Conservation (phyloP, 2,329 filamentous ascomycete species). For the Bipolaris cookei region DNA sequence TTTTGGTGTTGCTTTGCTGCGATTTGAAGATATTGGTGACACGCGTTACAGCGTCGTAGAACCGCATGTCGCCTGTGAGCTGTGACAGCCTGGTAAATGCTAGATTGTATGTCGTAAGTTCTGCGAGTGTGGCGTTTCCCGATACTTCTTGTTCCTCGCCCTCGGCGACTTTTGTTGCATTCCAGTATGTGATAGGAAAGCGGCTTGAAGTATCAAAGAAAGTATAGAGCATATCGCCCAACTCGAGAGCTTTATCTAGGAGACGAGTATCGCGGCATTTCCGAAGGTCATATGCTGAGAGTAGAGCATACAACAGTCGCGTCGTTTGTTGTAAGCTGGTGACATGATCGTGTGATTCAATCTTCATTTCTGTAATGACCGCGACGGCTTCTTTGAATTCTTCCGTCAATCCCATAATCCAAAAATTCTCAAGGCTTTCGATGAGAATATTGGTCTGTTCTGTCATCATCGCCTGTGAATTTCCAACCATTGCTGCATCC, state of each 20-base stretch:
- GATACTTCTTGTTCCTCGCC: slow-evolving; percentile 45
- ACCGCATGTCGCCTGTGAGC: slow-evolving; percentile 52
- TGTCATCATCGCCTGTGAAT: background rate
- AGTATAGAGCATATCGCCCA: slow-evolving; percentile 67
- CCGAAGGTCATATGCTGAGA: slow-evolving; percentile 1
- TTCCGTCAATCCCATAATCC: slow-evolving; percentile 2
- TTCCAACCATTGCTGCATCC: background rate
- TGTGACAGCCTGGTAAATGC: slow-evolving; percentile 54
- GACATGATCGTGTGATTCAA: background rate
- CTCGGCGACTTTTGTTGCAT: slow-evolving; percentile 13
- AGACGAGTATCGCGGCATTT: slow-evolving; percentile 48
- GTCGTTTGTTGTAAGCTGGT: background rate
- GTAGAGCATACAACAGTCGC: background rate
- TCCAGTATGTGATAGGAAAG: slow-evolving; percentile 60
- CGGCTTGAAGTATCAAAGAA: slow-evolving; percentile 70
- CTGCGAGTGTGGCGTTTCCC: slow-evolving; percentile 48
- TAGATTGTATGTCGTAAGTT: slow-evolving; percentile 51
- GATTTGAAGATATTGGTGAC: slow-evolving; percentile 48
- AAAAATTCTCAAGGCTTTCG: background rate
- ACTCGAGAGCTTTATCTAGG: slow-evolving; percentile 64
- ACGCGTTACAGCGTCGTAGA: slow-evolving; percentile 52
- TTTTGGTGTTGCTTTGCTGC: slow-evolving; percentile 49
- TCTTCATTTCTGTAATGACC: background rate
- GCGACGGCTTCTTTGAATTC: background rate
- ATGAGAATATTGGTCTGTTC: background rate